These are phyloP conservation scores for Kwoniella newhampshirensis DNA, from an alignment of 768 basidiomycete genomes.

Conservation along the genomic window DNA sequence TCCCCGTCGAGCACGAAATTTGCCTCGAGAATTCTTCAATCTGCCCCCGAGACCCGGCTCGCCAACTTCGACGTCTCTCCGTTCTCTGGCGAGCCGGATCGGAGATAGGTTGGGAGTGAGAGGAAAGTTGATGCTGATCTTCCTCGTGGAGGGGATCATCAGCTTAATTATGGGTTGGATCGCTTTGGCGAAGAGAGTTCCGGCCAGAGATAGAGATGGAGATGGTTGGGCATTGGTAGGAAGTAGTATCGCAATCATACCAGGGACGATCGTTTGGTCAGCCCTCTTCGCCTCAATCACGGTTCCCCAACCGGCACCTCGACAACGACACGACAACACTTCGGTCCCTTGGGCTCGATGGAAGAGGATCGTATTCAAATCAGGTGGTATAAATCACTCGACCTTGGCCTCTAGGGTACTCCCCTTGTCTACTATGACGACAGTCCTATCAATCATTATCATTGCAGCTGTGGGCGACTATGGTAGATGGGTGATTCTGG, in stretches of 20 bases:
- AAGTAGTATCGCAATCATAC: neutral
- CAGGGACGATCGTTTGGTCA: slow-evolving; percentile 7
- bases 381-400: slow-evolving; percentile 24
- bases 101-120: slow-evolving; percentile 16
- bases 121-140: slow-evolving; percentile 23
- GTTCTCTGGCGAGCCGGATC: neutral
- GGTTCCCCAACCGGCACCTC: no score
- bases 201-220: neutral
- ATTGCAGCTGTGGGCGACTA: neutral
- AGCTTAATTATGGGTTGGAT: slow-evolving; percentile 18
- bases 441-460: slow-evolving; percentile 8
- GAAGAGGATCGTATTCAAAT: slow-evolving; percentile 4
- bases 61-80: slow-evolving; percentile 2
- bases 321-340: neutral
- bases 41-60: slow-evolving; percentile 33
- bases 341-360: no score
- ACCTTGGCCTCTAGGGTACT: slow-evolving; percentile 25
- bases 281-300: slow-evolving; percentile 16
- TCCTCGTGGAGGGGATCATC: slow-evolving; percentile 11
- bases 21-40: slow-evolving; percentile 48
- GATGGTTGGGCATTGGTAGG: slow-evolving; percentile 12
- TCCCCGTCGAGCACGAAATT: slow-evolving; percentile 29
- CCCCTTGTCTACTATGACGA: slow-evolving; percentile 8
- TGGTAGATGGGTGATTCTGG: slow-evolving; percentile 2
- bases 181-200: neutral